Base-by-base conservation (phyloP, 805 yeast species). In the Kodamaea kaohsiungensis region DNA sequence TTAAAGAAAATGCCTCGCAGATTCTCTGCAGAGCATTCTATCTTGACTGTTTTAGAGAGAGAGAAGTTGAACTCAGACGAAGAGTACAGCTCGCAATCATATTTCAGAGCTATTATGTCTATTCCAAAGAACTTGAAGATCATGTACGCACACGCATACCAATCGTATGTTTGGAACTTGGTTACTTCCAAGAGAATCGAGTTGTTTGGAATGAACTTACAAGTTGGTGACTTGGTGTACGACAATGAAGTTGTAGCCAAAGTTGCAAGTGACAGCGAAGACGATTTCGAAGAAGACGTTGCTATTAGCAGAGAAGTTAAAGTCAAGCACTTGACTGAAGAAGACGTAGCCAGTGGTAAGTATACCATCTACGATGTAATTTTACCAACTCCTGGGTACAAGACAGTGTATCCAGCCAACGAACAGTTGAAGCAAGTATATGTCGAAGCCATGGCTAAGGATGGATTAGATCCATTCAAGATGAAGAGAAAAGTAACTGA, bases 101-200 rank as follows among this genome's bases (percentile, higher is more conserved):
- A 85, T 67, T 85, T 89, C 64, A 83, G 82, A 56, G 95, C 96
- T 1, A 80, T 96, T 46, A 86, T 88, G 87, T 83, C 91, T 54
- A 88, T 95, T 60, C 98, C 99, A 35, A 83, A 97, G 70, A 92
- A 92, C 66, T 76, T 95, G 66, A 80, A 97, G 67, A 83, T 92
- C 55, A 93, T 95, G 96, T 95, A 95, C 66, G 97, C 89, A 1
- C 99, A 95, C 71, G 97, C 99, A 2, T 96, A 96, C 69, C 99
- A 95, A 72, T 90, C 97, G 59, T 95, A 87, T 65, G 82, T 95
- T 27, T 96, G 99, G 99, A 96, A 96, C 66, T 67, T 79, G 51
- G 96, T 87, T 37, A 93, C 91, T 0, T 87, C 96, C 50, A 82
- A 81, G 60, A 80, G 99, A 65, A 76, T 91, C 43, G 83, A 82